A percentile compares a stretch with the other conserved stretches of the same genome.
Conservation (phyloP, 148 eudicot genomes). For the Simmondsia chinensis region DNA sequence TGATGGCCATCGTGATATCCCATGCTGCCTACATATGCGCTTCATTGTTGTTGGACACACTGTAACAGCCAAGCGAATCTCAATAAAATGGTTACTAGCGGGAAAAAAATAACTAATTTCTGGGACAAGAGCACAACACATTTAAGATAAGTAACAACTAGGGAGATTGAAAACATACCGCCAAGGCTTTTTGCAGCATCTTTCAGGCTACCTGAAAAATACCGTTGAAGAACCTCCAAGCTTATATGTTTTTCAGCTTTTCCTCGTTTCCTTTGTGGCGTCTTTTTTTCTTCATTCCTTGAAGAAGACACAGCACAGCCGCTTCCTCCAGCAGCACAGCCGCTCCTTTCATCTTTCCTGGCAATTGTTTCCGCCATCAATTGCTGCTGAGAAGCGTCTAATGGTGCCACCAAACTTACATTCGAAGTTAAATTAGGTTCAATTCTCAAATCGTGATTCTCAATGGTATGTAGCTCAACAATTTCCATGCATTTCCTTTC, state of each 20-base stretch:
- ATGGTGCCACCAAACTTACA: not conserved
- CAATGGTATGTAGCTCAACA: not conserved
- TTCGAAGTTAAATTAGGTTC: not conserved
- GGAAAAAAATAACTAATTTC: too few relatives aligned
- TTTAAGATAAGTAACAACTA: too few relatives aligned
- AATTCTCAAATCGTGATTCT: not conserved
- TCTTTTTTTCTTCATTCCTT: not conserved
- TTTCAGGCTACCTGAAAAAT: slow-evolving; percentile 13
- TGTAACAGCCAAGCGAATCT: too few relatives aligned
- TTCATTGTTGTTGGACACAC: slow-evolving; percentile 86
- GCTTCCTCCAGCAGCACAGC: not conserved
- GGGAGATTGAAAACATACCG: slow-evolving; percentile 2
- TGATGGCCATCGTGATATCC: slow-evolving; percentile 88
- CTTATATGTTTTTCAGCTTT: slow-evolving; percentile 7
- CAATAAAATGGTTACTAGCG: too few relatives aligned
- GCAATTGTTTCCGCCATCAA: not conserved
- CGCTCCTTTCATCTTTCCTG: not conserved
- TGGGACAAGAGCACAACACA: too few relatives aligned
- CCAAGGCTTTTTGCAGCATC: slow-evolving; percentile 11
- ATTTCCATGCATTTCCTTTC: not conserved
- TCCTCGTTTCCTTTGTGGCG: slow-evolving; percentile 2
- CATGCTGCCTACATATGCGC: slow-evolving; percentile 74
- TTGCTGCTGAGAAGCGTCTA: not conserved
- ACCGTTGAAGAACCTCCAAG: slow-evolving; percentile 6
- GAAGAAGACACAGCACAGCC: not conserved